These are phyloP conservation scores for Pythium dissotocum DNA, from an alignment of 352 stramenopile species.

Conservation along the genomic window DNA sequence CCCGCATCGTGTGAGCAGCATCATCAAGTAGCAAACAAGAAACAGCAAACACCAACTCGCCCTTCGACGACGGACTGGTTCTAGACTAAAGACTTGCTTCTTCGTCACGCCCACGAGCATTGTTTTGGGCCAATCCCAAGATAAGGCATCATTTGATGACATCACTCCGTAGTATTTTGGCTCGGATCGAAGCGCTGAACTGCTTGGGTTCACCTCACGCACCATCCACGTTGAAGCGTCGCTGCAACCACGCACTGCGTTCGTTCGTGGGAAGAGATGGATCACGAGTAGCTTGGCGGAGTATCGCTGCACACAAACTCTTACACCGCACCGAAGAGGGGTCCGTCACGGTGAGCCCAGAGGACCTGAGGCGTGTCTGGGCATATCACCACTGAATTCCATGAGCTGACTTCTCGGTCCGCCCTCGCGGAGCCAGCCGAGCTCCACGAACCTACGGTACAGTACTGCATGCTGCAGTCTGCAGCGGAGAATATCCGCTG, in stretches of 20 bases:
- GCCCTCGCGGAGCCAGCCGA: too few relatives aligned
- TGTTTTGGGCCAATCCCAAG: neutral
- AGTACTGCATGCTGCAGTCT: too few relatives aligned
- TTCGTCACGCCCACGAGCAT: neutral
- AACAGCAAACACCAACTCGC: too few relatives aligned
- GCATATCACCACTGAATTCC: constrained; percentile 1
- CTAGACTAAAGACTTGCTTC: too few relatives aligned
- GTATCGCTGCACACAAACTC: neutral
- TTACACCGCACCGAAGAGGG: neutral
- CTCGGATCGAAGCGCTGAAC: neutral
- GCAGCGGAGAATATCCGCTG: too few relatives aligned
- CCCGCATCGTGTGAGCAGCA: neutral
- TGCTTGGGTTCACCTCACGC: neutral
- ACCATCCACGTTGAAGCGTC: constrained; percentile 5
- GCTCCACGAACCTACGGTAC: neutral
- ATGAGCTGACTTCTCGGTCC: neutral
- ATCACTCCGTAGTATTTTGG: neutral
- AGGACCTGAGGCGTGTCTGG: neutral
- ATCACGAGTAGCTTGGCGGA: too few relatives aligned
- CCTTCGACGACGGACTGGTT: neutral
- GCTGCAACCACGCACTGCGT: neutral
- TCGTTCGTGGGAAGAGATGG: too few relatives aligned
- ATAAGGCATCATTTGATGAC: constrained; percentile 9
- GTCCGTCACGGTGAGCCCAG: neutral
- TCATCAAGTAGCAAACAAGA: neutral